These are phyloP conservation scores for Nasturtium officinale DNA, from an alignment of 345 rosid species.

Conservation along the genomic window DNA sequence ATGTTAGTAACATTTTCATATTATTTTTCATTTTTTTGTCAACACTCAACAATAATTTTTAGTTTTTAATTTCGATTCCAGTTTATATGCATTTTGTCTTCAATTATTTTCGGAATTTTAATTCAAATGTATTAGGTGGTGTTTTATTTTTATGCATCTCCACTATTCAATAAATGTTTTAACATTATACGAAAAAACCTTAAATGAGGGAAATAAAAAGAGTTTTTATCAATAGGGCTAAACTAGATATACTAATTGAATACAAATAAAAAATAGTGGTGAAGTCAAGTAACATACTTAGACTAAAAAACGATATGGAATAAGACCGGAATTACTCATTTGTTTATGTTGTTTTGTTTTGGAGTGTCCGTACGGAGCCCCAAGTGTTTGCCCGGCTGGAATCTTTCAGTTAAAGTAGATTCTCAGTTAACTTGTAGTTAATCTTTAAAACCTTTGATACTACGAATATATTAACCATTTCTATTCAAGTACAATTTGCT, in stretches of 20 bases:
- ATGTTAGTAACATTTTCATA: neutral
- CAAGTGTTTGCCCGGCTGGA: conserved; percentile 46
- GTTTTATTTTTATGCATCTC: neutral
- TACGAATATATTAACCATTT: conserved; percentile 26
- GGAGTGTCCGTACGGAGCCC: conserved; percentile 38
- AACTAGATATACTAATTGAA: neutral
- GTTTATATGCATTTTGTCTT: neutral
- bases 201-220: neutral
- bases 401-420: conserved; percentile 34
- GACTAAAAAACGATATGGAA: conserved; percentile 7
- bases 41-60: neutral
- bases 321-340: conserved; percentile 3
- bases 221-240: neutral
- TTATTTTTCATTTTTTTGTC: neutral
- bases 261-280: neutral
- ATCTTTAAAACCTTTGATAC: conserved; percentile 9
- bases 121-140: neutral
- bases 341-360: conserved; percentile 25
- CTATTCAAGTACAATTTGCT: neutral
- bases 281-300: conserved; percentile 7
- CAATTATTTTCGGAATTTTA: neutral
- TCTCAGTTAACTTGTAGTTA: neutral
- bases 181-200: too few species aligned
- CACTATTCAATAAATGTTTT: neutral
- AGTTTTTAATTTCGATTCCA: neutral